Base-by-base conservation (phyloP, 495 filamentous ascomycete species). In the Hypoxylon trugodes region DNA sequence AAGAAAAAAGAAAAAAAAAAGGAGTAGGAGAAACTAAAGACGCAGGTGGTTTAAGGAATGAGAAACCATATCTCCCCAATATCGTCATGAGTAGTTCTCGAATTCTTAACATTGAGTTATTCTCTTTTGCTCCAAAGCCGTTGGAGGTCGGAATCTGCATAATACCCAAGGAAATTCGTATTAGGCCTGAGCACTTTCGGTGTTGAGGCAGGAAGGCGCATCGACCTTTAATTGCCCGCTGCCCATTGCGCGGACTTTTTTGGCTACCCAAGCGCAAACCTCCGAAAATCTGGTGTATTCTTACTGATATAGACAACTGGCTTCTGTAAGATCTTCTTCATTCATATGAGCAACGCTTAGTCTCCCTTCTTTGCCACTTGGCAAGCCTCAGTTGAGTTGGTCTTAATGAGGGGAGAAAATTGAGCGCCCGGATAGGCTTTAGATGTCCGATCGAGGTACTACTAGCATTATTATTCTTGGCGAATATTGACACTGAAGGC, bases 381-480 rank as follows among this genome's bases (percentile, higher is more conserved):
- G 12, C 49, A 10, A 5, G 12, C 30, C 32, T 25, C 24, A 33
- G 22, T 10, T 24, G 25, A 24, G 38, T 25, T 33, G 9, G 30
- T 42, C 18, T 30, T 40, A 10, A 49, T 24, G 35, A 35, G 59
- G 40, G 26, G 10, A n/a, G n/a, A n/a, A n/a, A n/a, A n/a, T 37
- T 5, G 41, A 28, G 15, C 22, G 35, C 59, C 19, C 25, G 21
- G 32, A n/a, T 18, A 16, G 33, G 19, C 54, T 18, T 33, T 5
- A 22, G 22, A 53, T n/a, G 58, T 30, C 15, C 32, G 38, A 35
- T 15, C 28, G 19, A 40, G 42, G n/a, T n/a, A 40, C 16, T 47
- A 49, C 50, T n/a, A 33, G 26, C 33, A 18, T n/a, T 54, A 43
- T 48, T 18, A 28, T 47, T 30, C 58, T 40, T 61, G 49, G 49